A percentile compares a stretch with the other conserved stretches of the same genome.
Evolutionary conservation across 257 asterid genomes (phyloP).

Genomic region (Solanum okadae): DNA sequence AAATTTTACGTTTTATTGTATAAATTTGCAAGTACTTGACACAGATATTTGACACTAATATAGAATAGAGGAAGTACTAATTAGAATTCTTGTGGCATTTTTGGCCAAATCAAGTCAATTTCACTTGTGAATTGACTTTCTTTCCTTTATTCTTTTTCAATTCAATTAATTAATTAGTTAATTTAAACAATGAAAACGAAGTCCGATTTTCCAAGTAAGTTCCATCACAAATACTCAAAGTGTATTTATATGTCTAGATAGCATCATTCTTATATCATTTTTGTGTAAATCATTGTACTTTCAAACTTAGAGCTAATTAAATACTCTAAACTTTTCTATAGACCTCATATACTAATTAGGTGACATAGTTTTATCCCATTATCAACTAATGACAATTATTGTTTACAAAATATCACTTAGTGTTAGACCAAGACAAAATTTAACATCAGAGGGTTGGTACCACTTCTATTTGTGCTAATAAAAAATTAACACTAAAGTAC

Average conservation of each 20-base stretch:
- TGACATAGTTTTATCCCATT: background rate
- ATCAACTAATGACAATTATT: background rate
- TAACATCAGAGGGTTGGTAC: background rate
- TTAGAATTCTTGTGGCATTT: background rate
- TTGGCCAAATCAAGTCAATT: background rate
- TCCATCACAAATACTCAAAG: background rate
- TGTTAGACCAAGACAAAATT: background rate
- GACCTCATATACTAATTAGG: background rate
- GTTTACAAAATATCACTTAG: background rate
- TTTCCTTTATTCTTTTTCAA: background rate
- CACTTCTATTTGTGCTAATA: background rate
- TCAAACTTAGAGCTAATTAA: background rate
- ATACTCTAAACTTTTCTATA: background rate
- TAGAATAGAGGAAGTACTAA: background rate
- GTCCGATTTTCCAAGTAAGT: background rate
- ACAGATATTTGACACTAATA: background rate
- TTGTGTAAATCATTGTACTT: background rate
- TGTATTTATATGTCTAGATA: background rate
- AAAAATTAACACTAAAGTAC: background rate
- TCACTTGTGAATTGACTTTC: background rate
- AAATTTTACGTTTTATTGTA: background rate
- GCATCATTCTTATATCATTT: background rate
- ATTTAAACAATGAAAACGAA: background rate
- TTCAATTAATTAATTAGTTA: background rate
- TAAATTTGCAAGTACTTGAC: background rate